phyloP scores from a whole-genome alignment of 2,329 filamentous ascomycete genomes.

The Fonsecaea pugnacius region DNA sequence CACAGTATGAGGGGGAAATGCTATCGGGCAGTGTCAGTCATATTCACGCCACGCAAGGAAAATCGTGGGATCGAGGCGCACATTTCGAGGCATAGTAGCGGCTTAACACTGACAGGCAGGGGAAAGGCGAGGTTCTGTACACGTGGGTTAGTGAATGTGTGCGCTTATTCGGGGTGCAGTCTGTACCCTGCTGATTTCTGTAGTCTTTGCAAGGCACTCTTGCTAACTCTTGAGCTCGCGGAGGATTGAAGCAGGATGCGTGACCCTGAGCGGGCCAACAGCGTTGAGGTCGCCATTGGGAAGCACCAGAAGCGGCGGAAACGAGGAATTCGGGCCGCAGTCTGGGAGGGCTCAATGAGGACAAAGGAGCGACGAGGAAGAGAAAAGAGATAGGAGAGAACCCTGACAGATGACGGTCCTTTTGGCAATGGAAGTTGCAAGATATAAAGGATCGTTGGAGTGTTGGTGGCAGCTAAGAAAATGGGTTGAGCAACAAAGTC shows the following conservation, averaged over 20 bases:
- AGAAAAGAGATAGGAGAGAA: constrained; percentile 16
- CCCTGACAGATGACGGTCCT: constrained; percentile 22
- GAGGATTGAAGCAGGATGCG: constrained; percentile 50
- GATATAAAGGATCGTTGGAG: constrained; percentile 24
- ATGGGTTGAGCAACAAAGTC: constrained; percentile 25
- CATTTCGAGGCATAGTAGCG: constrained; percentile 73
- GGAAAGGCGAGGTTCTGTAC: constrained; percentile 40
- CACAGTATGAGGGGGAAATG: constrained; percentile 91
- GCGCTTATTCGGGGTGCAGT: not conserved
- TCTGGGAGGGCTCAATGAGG: constrained; percentile 12
- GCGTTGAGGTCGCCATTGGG: constrained; percentile 61
- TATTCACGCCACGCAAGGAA: constrained; percentile 24
- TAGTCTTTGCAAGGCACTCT: constrained; percentile 48
- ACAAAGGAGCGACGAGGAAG: constrained; percentile 35
- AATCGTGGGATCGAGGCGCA: constrained; percentile 45
- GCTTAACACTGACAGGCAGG: constrained; percentile 63
- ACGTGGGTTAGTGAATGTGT: constrained; percentile 23
- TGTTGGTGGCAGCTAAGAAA: constrained; percentile 30
- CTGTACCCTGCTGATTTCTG: constrained; percentile 49
- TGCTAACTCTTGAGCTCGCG: constrained; percentile 48
- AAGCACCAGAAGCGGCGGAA: constrained; percentile 22
- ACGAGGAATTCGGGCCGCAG: constrained; percentile 16
- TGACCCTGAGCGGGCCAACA: constrained; percentile 52
- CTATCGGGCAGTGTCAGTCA: constrained; percentile 52
- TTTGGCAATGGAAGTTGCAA: constrained; percentile 11